Evolutionary conservation across 2,329 filamentous ascomycete species (phyloP), one percentile per base, ranked within the genome.

Genomic region (Aspergillus glaucus): DNA sequence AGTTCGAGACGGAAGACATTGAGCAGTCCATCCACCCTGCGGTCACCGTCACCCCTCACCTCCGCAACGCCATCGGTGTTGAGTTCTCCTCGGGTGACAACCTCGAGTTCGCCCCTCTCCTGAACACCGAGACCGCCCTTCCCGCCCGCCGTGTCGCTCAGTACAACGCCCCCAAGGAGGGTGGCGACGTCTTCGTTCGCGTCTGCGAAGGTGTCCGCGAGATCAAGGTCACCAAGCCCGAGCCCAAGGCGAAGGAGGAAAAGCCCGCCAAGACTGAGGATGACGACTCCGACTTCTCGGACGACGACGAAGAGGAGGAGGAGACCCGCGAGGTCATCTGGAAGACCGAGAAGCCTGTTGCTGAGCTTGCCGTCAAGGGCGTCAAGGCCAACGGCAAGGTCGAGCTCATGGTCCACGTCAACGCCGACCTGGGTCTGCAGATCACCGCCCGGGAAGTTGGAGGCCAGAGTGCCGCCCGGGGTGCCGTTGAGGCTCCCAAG

Each of bases 21-120:
- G 88, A 94, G 68, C 91, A 96, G 78, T 95, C 88, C 54, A 95
- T 90, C 43, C 92, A 98, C 77, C 86, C 93, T 46, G 88, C 90
- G 66, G 90, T 98, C 55, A 96, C 92, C 30, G 92, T 91, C 14
- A 90, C 94, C 46, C 89, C 90, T 61, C 93, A 98, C 75, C 84
- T 95, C 55, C 79, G 82, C 60, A 87, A 91, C 66, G 87, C 92
- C 54, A 87, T 98, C 55, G 93, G 93, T 67, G 86, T 97, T 46
- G 79, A 95, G 55, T 81, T 84, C 59, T 74, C 81, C 42, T 62
- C 84, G 44, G 78, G 78, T 44, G 72, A 73, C 40, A 77, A 81
- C 50, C 84, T 87, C 55, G 75, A 82, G 51, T 96, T 97, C 75
- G 82, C 83, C 43, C 84, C 89, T 50, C 80, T 98, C 60, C 80